Evolutionary conservation across 192 early-diverging fungal genomes (phyloP).

Genomic region (Umbelopsis sp.): DNA sequence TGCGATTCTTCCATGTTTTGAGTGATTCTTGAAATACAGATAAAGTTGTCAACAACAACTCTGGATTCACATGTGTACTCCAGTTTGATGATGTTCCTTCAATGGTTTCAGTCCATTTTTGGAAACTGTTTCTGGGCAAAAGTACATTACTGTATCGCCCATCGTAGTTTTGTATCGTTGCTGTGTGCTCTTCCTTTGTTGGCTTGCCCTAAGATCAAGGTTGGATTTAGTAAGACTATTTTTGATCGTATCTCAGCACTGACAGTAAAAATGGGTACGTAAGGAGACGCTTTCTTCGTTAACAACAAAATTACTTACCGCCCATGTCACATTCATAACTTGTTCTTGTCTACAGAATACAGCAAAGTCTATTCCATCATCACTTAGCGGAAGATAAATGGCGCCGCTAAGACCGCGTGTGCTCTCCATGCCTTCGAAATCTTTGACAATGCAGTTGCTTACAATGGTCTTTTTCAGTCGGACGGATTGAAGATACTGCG

Average conservation of each 20-base stretch:
- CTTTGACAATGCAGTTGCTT: not conserved
- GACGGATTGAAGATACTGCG: not conserved
- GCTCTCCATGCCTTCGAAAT: constrained; percentile 15
- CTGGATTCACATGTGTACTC: constrained; percentile 7
- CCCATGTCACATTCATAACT: constrained; percentile 11
- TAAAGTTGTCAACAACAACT: not conserved
- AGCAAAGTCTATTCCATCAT: constrained; percentile 3
- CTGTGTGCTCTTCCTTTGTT: not conserved
- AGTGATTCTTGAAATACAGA: constrained; percentile 17
- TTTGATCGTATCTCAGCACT: too few relatives aligned
- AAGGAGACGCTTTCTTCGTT: too few relatives aligned
- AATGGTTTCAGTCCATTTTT: constrained; percentile 11
- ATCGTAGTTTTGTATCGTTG: not conserved
- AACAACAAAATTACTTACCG: too few relatives aligned
- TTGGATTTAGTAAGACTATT: not conserved
- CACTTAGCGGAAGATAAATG: constrained; percentile 8
- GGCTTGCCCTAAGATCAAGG: not conserved
- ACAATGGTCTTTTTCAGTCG: not conserved
- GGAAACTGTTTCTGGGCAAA: not conserved
- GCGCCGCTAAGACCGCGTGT: not conserved
- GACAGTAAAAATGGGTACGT: too few relatives aligned
- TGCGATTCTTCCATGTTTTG: constrained; percentile 19
- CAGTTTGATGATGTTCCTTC: not conserved
- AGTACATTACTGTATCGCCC: not conserved
- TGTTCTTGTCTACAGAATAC: constrained; percentile 3